These are phyloP conservation scores for Trifolium fragiferum DNA, from an alignment of 306 rosid species.

Conservation along the genomic window DNA sequence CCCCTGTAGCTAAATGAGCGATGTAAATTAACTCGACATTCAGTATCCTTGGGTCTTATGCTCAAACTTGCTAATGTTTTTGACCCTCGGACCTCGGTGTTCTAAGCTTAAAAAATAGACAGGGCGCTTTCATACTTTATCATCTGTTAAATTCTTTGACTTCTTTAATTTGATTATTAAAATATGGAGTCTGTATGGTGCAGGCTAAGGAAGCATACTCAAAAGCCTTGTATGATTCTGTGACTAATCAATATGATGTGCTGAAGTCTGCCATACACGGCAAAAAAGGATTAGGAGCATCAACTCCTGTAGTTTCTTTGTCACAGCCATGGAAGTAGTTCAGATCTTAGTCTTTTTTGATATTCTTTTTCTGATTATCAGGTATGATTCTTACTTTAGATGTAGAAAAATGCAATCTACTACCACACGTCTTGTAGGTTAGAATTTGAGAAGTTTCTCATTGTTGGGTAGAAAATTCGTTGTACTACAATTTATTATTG, in stretches of 20 bases:
- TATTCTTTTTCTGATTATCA: constrained; percentile 44
- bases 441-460: constrained; percentile 24
- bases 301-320: constrained; percentile 68
- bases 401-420: constrained; percentile 26
- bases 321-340: constrained; percentile 89
- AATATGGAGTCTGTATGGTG: constrained; percentile 43
- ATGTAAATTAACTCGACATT: constrained; percentile 21
- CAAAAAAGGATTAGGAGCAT: constrained; percentile 67
- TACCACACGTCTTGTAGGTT: constrained; percentile 20
- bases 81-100: neutral
- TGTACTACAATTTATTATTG: constrained; percentile 25
- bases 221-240: constrained; percentile 62
- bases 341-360: constrained; percentile 29
- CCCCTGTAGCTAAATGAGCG: constrained; percentile 20
- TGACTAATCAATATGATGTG: constrained; percentile 77
- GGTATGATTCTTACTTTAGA: constrained; percentile 47
- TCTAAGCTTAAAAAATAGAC: constrained; percentile 35
- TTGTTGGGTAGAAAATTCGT: neutral
- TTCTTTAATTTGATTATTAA: constrained; percentile 34
- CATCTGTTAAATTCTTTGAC: constrained; percentile 27
- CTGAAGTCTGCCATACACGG: constrained; percentile 78
- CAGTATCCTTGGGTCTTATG: constrained; percentile 35
- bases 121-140: constrained; percentile 6
- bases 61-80: neutral
- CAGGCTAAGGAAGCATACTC: constrained; percentile 79